Base-by-base conservation (phyloP, 345 rosid species). In the Euphorbia lathyris region DNA sequence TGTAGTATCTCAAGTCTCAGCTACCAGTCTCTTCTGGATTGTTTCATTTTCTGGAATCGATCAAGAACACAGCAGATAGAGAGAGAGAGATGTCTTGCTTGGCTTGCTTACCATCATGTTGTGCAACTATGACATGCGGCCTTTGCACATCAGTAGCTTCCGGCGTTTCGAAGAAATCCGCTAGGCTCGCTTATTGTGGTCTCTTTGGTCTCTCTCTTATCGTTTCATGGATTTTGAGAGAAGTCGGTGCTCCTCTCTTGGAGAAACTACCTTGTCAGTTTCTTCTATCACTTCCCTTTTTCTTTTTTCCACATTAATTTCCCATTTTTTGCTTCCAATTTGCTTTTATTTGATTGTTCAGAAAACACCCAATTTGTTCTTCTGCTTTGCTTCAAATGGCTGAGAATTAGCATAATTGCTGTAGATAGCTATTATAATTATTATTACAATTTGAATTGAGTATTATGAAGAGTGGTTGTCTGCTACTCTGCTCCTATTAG, bases 221-320 rank as follows among this genome's bases (percentile, higher is more conserved):
- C 74, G 84, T 92, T 70, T 88, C 99, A 42, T 95, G 99, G 99
- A 73, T 95, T 60, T 90, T 95, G 42, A 78, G 99, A 57, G 97
- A 88, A 78, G 81, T 90, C 26, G 93, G 72, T 17, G 89, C 91
- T 62, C 97, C 99, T 58, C 86, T 95, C 19, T 76, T 95, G 71
- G 77, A 95, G 81, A 85, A 87, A 78, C 61, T 83, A 63, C 80
- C 99, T 51, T 95, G 99, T 95, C 69, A 71, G 83, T 76, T 36
- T 58, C 66, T 73, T 25, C 56, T 59, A 14, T 38, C 34, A 17
- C 27, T 26, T 9, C 53, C 36, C 68, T 47, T 36, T 47, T 38
- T 17, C 43, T 40, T 13, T 67, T 58, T 68, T 59, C 13, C 0
- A 19, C 14, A 9, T 5, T 2, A 42, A 38, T 50, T 63, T 55